Base-by-base conservation (phyloP, 176 grass and related monocot genomes). In the Rhynchospora tenuis region DNA sequence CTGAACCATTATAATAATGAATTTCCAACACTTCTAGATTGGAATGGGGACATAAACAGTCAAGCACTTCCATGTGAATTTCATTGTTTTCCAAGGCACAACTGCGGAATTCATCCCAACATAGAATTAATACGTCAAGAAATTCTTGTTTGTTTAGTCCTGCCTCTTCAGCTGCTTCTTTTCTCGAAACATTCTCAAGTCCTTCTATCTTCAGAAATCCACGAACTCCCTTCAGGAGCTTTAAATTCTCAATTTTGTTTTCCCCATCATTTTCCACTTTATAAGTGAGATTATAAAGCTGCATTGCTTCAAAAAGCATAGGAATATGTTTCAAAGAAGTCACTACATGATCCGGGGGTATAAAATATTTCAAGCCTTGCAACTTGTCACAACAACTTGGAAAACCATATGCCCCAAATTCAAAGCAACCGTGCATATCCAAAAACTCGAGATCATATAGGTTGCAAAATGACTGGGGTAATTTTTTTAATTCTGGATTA, bases 1-100 rank as follows among this genome's bases (percentile, higher is more conserved):
- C 44, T 0, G 0, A 3, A 13, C 84, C 84, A 14, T 12, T 79
- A 52, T 80, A 86, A 38, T 51, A 2, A 12, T 60, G 0, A 16
- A 86, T 86, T 28, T 67, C 2, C 42, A 86, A 58, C 59, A 64
- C 44, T 67, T 67, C 51, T 20, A 86, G 19, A 64, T 79, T 86
- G 20, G 7, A 23, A 62, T 86, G 84, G 29, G 84, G 59, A 17
- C 31, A 38, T 79, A 86, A 42, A 43, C 65, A 29, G 0, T 68
- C 65, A 68, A 68, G 29, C 31, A 68, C 65, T 16, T 68, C 65
- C 59, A 26, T 22, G 24, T 62, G 59, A 20, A 26, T 62, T 5
- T 23, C 7, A 23, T 62, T 62, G 59, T n/a, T n/a, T n/a, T n/a
- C n/a, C n/a, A n/a, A n/a, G n/a, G n/a, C n/a, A n/a, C n/a, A n/a